Evolutionary conservation across 202 grass and related monocot genomes (phyloP), one percentile per base, ranked within the genome.

Genomic region (Brachypodium distachyon): DNA sequence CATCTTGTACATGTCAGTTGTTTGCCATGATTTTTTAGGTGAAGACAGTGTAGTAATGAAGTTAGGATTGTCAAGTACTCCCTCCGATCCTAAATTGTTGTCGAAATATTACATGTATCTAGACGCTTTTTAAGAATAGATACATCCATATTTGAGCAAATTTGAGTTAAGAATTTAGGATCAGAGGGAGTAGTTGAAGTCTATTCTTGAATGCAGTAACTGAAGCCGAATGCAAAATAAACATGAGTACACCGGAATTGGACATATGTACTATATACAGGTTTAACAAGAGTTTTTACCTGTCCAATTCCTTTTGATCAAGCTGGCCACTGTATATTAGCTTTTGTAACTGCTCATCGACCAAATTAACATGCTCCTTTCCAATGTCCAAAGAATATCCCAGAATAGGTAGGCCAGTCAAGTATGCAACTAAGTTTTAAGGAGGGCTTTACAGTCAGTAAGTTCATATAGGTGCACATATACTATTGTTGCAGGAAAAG

Each of bases 371-470:
- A 86, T 97, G 89, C 53, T 97, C 94, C 82, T 94, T 97, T 55
- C 94, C 94, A 7, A 97, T 80, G 63, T 97, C 94, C 89, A 97
- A 73, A 33, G 94, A 94, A 76, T 97, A 97, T 64, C 94, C 94
- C 76, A 97, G 79, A 5, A 97, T 94, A 8, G 94, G 94, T 26
- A 97, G 77, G 36, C 94, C 94, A 22, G 91, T 90, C 64, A 97
- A 86, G 77, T 97, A 94, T 21, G 94, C 82, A 67, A 97, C 94
- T 94, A 22, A 67, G 31, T 58, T 72, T 79, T 9, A 68, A 77
- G 11, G 12, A 52, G 18, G 68, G 38, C 31, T 31, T 40, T 59
- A 56, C 56, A 44, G 76, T 66, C 26, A 72, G 41, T 14, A 51
- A 55, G 46, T 49, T 53, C 10, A 4, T 67, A 9, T 67, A 9